Evolutionary conservation across 768 basidiomycete genomes (phyloP).

Genomic region (Lactarius vividus): DNA sequence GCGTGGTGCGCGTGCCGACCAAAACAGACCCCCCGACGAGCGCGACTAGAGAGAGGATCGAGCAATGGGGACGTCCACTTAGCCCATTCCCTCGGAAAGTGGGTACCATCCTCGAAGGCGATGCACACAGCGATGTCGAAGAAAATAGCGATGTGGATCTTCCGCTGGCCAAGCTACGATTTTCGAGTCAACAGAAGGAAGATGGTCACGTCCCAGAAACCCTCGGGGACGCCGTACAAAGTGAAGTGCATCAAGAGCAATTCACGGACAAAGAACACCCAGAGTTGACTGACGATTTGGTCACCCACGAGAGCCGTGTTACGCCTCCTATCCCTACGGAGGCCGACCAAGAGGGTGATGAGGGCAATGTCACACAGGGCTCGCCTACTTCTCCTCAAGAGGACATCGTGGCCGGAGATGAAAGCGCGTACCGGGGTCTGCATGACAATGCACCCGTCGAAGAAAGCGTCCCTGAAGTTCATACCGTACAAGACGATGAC

Average conservation of each 20-base stretch:
- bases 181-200: background rate
- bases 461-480: slow-evolving; percentile 4
- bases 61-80: slow-evolving; percentile 65
- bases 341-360: background rate
- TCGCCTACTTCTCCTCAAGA: slow-evolving; percentile 8
- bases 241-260: slow-evolving; percentile 4
- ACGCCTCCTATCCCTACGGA: background rate
- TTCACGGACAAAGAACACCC: background rate
- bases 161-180: slow-evolving; percentile 1
- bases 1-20: slow-evolving; percentile 52
- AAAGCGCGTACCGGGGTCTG: background rate
- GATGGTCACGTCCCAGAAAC: slow-evolving; percentile 12
- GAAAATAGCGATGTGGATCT: slow-evolving; percentile 20
- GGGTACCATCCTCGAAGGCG: slow-evolving; percentile 30
- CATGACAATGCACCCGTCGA: slow-evolving; percentile 1
- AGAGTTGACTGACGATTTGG: slow-evolving; percentile 1
- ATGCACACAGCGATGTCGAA: slow-evolving; percentile 31
- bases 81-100: slow-evolving; percentile 56
- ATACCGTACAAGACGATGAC: background rate
- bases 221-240: slow-evolving; percentile 5
- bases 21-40: slow-evolving; percentile 67
- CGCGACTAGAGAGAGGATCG: slow-evolving; percentile 46
- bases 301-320: slow-evolving; percentile 9
- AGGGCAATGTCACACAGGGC: background rate
- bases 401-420: slow-evolving; percentile 8